phyloP scores from a whole-genome alignment of 2,329 filamentous ascomycete genomes.

The Apiospora phragmitis region DNA sequence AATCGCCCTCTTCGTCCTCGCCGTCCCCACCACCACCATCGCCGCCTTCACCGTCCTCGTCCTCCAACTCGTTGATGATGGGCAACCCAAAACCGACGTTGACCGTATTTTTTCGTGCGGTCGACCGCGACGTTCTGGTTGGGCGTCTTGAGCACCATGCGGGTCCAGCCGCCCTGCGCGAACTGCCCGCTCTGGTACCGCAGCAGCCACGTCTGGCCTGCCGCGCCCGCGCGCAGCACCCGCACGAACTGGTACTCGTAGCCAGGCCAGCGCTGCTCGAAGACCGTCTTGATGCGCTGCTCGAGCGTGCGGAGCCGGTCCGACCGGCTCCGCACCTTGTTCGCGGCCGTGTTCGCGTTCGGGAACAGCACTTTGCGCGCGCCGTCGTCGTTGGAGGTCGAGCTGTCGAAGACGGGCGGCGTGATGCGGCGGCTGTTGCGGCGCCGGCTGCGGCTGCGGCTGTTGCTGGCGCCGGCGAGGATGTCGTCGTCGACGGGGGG shows the following conservation, averaged over 20 bases:
- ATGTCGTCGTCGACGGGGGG: too few species aligned
- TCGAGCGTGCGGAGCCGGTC: not conserved
- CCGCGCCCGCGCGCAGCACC: not conserved
- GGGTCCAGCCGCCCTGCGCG: not conserved
- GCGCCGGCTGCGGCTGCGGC: too few species aligned
- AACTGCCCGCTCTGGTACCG: not conserved
- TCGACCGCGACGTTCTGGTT: not conserved
- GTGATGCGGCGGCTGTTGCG: not conserved
- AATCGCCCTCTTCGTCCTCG: not conserved
- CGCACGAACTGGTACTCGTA: not conserved
- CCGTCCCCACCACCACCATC: not conserved
- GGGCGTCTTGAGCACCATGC: not conserved
- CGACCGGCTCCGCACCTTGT: not conserved
- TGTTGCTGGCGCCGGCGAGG: too few species aligned
- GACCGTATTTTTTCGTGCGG: not conserved
- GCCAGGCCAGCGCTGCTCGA: not conserved
- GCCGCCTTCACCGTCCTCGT: not conserved
- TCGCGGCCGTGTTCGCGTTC: not conserved
- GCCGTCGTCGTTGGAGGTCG: not conserved
- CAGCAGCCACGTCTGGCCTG: not conserved
- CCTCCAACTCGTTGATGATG: too few species aligned
- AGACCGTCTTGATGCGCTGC: not conserved
- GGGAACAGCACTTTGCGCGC: not conserved
- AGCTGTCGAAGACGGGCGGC: not conserved
- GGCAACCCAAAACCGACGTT: not conserved